These are phyloP conservation scores for Penicillium atrosanguineum DNA, from an alignment of 495 filamentous ascomycete species.

Conservation along the genomic window DNA sequence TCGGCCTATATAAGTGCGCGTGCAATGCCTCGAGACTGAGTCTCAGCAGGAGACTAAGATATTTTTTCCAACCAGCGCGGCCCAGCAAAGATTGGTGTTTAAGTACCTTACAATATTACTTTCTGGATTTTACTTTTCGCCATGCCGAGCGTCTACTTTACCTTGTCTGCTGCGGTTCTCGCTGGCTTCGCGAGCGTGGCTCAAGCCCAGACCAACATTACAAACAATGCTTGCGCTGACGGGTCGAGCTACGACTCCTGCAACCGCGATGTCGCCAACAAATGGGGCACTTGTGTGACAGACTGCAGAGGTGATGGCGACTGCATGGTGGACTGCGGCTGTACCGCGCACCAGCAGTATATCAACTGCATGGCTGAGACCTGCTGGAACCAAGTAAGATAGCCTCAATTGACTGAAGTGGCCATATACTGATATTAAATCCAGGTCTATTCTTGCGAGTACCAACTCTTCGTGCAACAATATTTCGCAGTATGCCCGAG, in stretches of 20 bases:
- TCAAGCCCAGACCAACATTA: constrained; percentile 28
- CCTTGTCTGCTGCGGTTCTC: constrained; percentile 14
- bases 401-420: background rate
- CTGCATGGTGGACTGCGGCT: constrained; percentile 28
- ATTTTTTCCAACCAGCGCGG: background rate
- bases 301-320: constrained; percentile 23
- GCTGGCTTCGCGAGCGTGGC: constrained; percentile 15
- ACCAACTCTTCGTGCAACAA: constrained; percentile 33
- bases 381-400: constrained; percentile 31
- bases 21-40: background rate
- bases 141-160: constrained; percentile 19
- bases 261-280: constrained; percentile 22
- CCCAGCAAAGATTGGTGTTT: background rate
- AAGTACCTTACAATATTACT: background rate
- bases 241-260: constrained; percentile 18
- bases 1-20: background rate
- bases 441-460: constrained; percentile 35
- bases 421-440: background rate
- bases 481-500: constrained; percentile 31
- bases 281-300: constrained; percentile 23
- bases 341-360: constrained; percentile 27
- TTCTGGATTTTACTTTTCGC: background rate
- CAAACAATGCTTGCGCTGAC: constrained; percentile 16
- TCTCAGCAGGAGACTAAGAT: background rate
- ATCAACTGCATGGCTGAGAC: constrained; percentile 33